A percentile compares a stretch with the other conserved stretches of the same genome.
phyloP scores from a whole-genome alignment of 139 green algal genomes.

The Ulvella scutata region DNA sequence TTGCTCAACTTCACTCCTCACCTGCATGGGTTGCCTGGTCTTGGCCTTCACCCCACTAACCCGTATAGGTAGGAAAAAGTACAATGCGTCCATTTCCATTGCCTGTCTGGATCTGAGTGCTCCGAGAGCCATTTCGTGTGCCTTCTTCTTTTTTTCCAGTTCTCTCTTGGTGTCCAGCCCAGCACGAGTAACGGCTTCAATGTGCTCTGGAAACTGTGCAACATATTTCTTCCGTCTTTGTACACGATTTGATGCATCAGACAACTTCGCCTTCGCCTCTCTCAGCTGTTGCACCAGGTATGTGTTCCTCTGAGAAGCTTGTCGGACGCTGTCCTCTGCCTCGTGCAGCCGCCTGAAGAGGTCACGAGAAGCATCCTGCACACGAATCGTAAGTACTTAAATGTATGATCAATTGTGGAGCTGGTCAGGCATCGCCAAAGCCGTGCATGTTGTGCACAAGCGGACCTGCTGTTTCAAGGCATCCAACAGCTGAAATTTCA shows the following conservation, averaged over 20 bases:
- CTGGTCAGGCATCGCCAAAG: neutral
- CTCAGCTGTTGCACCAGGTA: neutral
- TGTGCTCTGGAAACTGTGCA: neutral
- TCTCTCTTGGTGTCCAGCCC: neutral
- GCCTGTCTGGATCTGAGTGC: neutral
- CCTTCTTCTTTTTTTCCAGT: neutral
- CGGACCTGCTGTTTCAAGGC: neutral
- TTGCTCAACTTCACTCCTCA: neutral
- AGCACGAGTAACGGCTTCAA: neutral
- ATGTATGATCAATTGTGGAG: neutral
- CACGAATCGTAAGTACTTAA: neutral
- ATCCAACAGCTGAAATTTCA: neutral
- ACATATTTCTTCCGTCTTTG: neutral
- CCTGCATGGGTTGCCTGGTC: neutral
- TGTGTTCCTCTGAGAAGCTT: neutral
- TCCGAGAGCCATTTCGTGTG: neutral
- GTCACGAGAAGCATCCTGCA: neutral
- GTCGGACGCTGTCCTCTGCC: neutral
- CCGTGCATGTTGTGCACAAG: neutral
- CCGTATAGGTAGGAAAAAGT: neutral
- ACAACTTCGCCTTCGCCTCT: neutral
- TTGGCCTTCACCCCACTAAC: neutral
- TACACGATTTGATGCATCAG: neutral
- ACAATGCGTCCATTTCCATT: neutral
- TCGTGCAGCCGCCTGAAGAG: neutral